Evolutionary conservation across 352 stramenopile species (phyloP).

Genomic region (Phytopythium sindhum): DNA sequence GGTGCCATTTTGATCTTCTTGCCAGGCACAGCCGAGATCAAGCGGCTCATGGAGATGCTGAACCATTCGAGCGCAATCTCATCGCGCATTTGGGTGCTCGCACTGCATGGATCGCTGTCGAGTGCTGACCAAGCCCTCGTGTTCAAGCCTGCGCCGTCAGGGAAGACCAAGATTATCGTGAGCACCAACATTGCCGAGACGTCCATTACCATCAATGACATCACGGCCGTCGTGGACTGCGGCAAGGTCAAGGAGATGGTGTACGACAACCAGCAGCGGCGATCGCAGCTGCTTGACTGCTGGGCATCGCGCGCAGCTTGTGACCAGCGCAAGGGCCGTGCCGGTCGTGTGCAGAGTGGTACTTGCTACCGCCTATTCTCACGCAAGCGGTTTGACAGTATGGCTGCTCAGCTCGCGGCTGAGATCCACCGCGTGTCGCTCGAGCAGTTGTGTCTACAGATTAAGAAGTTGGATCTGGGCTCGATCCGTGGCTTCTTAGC

Average conservation of each 20-base stretch:
- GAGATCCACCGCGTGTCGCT: slow-evolving; percentile 88
- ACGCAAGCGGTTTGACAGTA: slow-evolving; percentile 47
- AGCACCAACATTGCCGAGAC: slow-evolving; percentile 90
- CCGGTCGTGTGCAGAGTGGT: slow-evolving; percentile 74
- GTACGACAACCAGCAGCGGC: slow-evolving; percentile 67
- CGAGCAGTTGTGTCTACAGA: slow-evolving; percentile 84
- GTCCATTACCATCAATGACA: slow-evolving; percentile 88
- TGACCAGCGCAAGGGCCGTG: slow-evolving; percentile 81
- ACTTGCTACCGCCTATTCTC: slow-evolving; percentile 82
- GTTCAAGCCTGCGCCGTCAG: slow-evolving; percentile 54
- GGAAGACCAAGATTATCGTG: slow-evolving; percentile 83
- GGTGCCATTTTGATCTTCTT: slow-evolving; percentile 85
- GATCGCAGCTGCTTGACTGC: slow-evolving; percentile 77
- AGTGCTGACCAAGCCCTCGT: slow-evolving; percentile 68
- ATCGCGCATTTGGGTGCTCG: slow-evolving; percentile 55
- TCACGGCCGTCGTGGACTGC: slow-evolving; percentile 83
- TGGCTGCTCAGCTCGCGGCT: slow-evolving; percentile 72
- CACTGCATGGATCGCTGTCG: slow-evolving; percentile 76
- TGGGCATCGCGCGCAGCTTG: slow-evolving; percentile 80
- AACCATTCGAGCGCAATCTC: slow-evolving; percentile 20
- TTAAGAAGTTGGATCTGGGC: slow-evolving; percentile 79
- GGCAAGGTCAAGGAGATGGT: slow-evolving; percentile 89
- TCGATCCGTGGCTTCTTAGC: slow-evolving; percentile 69
- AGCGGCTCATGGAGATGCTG: slow-evolving; percentile 74
- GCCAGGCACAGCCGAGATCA: slow-evolving; percentile 80